Evolutionary conservation across 805 yeast genomes (phyloP).

Genomic region (Allodekkera sacchari): DNA sequence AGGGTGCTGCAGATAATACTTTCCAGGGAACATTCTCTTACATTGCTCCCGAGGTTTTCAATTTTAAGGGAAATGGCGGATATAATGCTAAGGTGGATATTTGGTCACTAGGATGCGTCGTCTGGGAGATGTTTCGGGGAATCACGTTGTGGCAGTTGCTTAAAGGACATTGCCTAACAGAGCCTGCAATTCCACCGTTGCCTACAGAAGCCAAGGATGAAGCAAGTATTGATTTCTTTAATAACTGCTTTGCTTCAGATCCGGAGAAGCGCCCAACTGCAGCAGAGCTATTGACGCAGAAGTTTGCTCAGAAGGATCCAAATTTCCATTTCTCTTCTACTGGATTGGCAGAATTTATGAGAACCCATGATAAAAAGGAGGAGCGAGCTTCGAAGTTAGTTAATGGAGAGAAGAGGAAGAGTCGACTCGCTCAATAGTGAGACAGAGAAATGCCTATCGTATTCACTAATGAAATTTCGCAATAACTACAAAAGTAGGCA

Average conservation of each 20-base stretch:
- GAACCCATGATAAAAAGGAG: slow-evolving; percentile 18
- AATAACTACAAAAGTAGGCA: too few relatives aligned
- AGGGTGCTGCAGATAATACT: slow-evolving; percentile 90
- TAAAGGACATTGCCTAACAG: too few relatives aligned
- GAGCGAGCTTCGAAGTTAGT: too few relatives aligned
- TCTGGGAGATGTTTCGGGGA: slow-evolving; percentile 96
- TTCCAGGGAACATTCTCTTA: slow-evolving; percentile 93
- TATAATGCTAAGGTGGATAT: slow-evolving; percentile 97
- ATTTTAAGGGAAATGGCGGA: slow-evolving; percentile 77
- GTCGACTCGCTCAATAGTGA: too few relatives aligned
- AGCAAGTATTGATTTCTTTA: slow-evolving; percentile 64
- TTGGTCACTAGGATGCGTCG: slow-evolving; percentile 98
- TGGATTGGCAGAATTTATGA: slow-evolving; percentile 23
- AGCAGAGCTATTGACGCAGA: slow-evolving; percentile 44
- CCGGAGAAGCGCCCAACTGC: slow-evolving; percentile 92
- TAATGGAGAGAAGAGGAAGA: too few relatives aligned
- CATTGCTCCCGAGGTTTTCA: slow-evolving; percentile 99
- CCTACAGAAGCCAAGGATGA: slow-evolving; percentile 73
- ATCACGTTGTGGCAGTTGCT: slow-evolving; percentile 95
- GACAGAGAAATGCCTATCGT: too few relatives aligned
- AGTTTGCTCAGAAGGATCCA: slow-evolving; percentile 22
- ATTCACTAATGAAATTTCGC: too few relatives aligned
- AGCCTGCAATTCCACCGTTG: slow-evolving; percentile 86
- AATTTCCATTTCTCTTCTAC: slow-evolving; percentile 23
- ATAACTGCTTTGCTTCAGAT: slow-evolving; percentile 66